Evolutionary conservation across 192 early-diverging fungal species (phyloP), one percentile per base, ranked within the genome.

Genomic region (Martensiomyces pterosporus): DNA sequence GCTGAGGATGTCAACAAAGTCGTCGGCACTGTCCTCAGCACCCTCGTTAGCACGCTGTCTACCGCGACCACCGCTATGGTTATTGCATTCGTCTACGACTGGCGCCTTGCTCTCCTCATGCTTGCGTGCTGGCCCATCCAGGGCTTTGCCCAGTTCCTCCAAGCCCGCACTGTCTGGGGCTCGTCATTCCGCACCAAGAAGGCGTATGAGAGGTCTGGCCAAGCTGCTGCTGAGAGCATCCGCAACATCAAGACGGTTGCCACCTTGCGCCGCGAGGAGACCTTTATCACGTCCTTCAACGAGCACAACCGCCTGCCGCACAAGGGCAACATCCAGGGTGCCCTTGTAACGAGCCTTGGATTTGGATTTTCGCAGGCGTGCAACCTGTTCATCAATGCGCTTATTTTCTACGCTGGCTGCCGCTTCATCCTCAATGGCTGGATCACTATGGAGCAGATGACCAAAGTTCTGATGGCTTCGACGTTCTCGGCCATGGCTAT

Each of bases 161-260:
- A 90, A 52, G 75, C 83, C 26, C 75, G 61, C 6, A 53, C 80
- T 2, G 51, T 70, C 14, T 44, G 65, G 23, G 70, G 75, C 13
- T 75, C 66, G 47, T 64, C 67, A 4, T 42, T 41, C 41, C 71
- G 75, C 49, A 74, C 74, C 39, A 79, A 80, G 59, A 67, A 77
- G 45, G 82, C 84, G 2, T 91, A 89, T 55, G 82, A 81, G 47
- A 49, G 63, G 7, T 78, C 85, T 3, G 78, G 74, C 34, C 80
- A 85, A 60, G 76, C 85, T 4, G 89, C 91, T 1, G 85, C 85
- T 44, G 95, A 98, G 59, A 77, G 84, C 24, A 85, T 98, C 51
- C 67, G 80, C 52, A 82, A 81, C 53, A 88, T 98, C 57, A 77
- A 85, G 29, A 98, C 93, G 0, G 87, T 94, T 3, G 81, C 83